Conservation (phyloP, 2,329 filamentous ascomycete genomes). For the Aspergillus sojae region DNA sequence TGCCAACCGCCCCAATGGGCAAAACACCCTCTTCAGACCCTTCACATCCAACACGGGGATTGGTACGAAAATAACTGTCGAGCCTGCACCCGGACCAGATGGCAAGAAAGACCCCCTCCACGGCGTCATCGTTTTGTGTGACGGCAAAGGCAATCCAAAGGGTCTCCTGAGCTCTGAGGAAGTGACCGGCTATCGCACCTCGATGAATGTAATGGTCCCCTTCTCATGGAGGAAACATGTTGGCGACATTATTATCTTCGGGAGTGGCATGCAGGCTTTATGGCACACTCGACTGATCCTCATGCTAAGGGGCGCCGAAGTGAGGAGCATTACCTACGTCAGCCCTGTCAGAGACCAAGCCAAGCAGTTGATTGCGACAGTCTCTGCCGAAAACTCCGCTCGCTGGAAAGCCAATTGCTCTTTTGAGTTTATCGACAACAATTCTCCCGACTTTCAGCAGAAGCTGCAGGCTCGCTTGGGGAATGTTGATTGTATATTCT, state of each 20-base stretch:
- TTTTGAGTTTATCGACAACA: not conserved
- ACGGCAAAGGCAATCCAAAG: constrained; percentile 22
- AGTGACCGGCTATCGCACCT: constrained; percentile 73
- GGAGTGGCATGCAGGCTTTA: constrained; percentile 41
- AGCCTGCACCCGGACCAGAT: constrained; percentile 33
- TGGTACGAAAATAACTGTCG: constrained; percentile 19
- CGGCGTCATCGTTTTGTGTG: not conserved
- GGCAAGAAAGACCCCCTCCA: constrained; percentile 50
- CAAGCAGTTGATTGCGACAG: not conserved
- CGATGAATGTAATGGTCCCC: constrained; percentile 63
- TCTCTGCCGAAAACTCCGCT: not conserved
- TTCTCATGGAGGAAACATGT: constrained; percentile 19
- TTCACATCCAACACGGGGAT: constrained; percentile 18
- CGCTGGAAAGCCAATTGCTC: not conserved
- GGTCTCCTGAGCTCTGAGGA: constrained; percentile 69
- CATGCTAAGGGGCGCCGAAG: constrained; percentile 40
- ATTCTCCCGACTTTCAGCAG: not conserved
- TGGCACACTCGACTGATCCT: constrained; percentile 44
- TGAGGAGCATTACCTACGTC: not conserved
- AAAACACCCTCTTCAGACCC: constrained; percentile 18
- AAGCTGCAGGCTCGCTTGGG: not conserved
- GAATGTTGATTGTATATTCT: not conserved
- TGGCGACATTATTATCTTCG: constrained; percentile 38
- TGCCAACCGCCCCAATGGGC: constrained; percentile 16
- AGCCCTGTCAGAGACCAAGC: not conserved